These are phyloP conservation scores for Exophiala sp. DNA, from an alignment of 2,329 filamentous ascomycete species.

Conservation along the genomic window DNA sequence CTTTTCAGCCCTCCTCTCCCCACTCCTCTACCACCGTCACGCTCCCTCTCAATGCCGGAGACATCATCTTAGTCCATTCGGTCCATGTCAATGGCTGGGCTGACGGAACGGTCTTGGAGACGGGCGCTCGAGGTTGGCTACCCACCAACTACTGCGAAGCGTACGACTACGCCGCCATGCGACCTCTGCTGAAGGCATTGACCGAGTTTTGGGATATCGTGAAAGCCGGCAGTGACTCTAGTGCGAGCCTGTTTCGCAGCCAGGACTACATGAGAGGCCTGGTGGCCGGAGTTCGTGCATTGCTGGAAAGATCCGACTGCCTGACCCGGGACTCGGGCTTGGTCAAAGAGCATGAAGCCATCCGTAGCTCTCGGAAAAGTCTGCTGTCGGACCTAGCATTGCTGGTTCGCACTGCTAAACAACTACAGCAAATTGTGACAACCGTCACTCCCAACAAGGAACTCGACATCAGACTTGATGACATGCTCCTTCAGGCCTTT, in stretches of 20 bases:
- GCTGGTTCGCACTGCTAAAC: constrained; percentile 84
- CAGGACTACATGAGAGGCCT: constrained; percentile 93
- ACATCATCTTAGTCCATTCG: constrained; percentile 90
- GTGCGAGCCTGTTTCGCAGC: constrained; percentile 75
- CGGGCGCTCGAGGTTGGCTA: constrained; percentile 87
- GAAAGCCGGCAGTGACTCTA: constrained; percentile 70
- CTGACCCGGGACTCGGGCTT: constrained; percentile 75
- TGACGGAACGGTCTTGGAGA: constrained; percentile 83
- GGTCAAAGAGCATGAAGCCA: constrained; percentile 69
- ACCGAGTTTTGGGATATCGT: constrained; percentile 91
- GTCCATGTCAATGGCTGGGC: constrained; percentile 99
- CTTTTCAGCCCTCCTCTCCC: constrained; percentile 76
- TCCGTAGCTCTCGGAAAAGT: constrained; percentile 80
- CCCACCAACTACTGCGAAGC: constrained; percentile 98
- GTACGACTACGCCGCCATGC: constrained; percentile 85
- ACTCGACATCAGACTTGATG: constrained; percentile 76
- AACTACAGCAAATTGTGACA: constrained; percentile 70
- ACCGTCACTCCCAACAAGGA: constrained; percentile 43
- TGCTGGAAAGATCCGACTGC: constrained; percentile 85
- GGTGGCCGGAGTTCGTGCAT: constrained; percentile 85
- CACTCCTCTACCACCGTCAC: constrained; percentile 84
- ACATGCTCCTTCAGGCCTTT: constrained; percentile 91
- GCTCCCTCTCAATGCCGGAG: constrained; percentile 80
- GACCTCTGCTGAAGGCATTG: constrained; percentile 76
- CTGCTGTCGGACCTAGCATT: constrained; percentile 84